Conservation (phyloP, 768 basidiomycete species). For the Auricularia heimuer region DNA sequence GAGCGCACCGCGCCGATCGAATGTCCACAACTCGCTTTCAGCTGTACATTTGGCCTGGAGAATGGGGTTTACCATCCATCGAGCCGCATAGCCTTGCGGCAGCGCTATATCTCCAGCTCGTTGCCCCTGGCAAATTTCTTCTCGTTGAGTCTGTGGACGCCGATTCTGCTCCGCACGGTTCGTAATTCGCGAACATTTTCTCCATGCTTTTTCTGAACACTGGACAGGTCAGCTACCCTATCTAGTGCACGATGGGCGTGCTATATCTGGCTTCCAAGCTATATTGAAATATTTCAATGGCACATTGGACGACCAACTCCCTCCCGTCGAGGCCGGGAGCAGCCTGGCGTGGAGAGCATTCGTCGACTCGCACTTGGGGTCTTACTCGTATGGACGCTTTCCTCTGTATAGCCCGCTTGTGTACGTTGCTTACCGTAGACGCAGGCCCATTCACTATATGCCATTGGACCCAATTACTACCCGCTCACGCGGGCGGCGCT, state of each 20-base stretch:
- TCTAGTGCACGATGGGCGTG: conserved; percentile 46
- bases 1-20: no score
- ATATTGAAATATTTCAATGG: conserved; percentile 55
- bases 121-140: conserved; percentile 57
- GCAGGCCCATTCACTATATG: conserved; percentile 57
- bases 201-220: not conserved
- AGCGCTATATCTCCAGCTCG: conserved; percentile 56
- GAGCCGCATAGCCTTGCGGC: conserved; percentile 59
- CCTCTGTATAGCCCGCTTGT: conserved; percentile 1
- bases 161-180: conserved; percentile 65
- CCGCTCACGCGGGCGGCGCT: conserved; percentile 45
- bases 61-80: conserved; percentile 55
- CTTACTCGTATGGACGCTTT: conserved; percentile 45
- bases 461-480: conserved; percentile 52
- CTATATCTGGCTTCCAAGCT: conserved; percentile 42
- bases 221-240: conserved; percentile 61
- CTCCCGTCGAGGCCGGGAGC: conserved; percentile 39
- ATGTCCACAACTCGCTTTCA: conserved; percentile 11
- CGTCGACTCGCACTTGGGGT: conserved; percentile 54
- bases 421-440: not conserved
- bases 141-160: conserved; percentile 56
- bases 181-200: conserved; percentile 16
- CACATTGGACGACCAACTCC: conserved; percentile 39
- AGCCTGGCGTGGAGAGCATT: conserved; percentile 56
- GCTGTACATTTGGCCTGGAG: conserved; percentile 62